These are phyloP conservation scores for Ceratocystis eucalypticola DNA, from an alignment of 2,329 filamentous ascomycete species.

Conservation along the genomic window DNA sequence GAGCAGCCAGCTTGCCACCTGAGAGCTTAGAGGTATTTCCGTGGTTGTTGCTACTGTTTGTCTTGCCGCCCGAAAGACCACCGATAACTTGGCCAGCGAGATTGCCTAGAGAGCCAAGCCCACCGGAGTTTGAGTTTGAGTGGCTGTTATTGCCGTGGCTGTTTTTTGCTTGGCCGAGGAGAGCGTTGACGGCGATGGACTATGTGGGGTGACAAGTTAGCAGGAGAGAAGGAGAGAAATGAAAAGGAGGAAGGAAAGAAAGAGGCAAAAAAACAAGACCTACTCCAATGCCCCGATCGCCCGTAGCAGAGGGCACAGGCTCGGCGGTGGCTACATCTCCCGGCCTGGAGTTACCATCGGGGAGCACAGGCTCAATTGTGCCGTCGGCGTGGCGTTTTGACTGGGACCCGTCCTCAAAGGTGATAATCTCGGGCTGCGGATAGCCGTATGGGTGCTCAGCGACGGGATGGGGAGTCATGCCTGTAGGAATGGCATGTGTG, in stretches of 20 bases:
- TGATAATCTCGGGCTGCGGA: slow-evolving; percentile 39
- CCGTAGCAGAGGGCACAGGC: slow-evolving; percentile 33
- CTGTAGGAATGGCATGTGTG: slow-evolving; percentile 48
- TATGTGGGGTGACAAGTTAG: slow-evolving; percentile 23
- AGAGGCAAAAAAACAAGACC: slow-evolving; percentile 25
- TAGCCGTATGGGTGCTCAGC: slow-evolving; percentile 48
- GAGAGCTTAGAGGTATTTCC: slow-evolving; percentile 28
- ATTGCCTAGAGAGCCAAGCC: slow-evolving; percentile 34
- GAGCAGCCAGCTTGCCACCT: slow-evolving; percentile 40
- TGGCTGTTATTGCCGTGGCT: slow-evolving; percentile 26
- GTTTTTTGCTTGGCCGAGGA: slow-evolving; percentile 38
- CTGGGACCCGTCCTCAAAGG: slow-evolving; percentile 48
- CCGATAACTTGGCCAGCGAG: slow-evolving; percentile 37
- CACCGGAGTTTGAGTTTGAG: slow-evolving; percentile 28
- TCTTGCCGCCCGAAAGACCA: slow-evolving; percentile 24
- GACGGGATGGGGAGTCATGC: slow-evolving; percentile 43
- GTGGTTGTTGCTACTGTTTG: slow-evolving; percentile 23
- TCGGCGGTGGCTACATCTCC: slow-evolving; percentile 22
- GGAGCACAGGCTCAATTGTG: slow-evolving; percentile 45
- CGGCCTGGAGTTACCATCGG: slow-evolving; percentile 33
- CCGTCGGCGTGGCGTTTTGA: slow-evolving; percentile 48
- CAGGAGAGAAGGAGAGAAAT: slow-evolving; percentile 11
- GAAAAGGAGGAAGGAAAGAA: slow-evolving; percentile 21
- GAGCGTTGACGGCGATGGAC: slow-evolving; percentile 48
- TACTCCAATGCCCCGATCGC: slow-evolving; percentile 54